A percentile compares a stretch with the other conserved stretches of the same genome.
Conservation (phyloP, 1,284 basidiomycete genomes). For the Ustilago shanxiensis region DNA sequence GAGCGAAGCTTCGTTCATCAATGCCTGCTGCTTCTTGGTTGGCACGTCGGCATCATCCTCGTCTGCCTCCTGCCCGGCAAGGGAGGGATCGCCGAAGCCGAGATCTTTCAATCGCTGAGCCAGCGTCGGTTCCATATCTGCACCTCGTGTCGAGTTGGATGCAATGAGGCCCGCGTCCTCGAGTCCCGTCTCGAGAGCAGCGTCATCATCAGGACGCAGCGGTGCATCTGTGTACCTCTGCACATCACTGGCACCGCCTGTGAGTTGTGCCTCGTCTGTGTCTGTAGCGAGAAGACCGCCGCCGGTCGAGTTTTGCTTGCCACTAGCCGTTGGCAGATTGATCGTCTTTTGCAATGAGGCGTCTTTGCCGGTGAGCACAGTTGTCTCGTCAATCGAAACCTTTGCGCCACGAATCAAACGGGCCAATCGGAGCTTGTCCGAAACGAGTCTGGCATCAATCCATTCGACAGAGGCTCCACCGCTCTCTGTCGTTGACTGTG, state of each 20-base stretch:
- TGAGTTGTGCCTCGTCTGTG: constrained; percentile 39
- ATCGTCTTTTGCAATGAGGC: constrained; percentile 36
- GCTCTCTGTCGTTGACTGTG: constrained; percentile 26
- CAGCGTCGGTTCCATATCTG: constrained; percentile 52
- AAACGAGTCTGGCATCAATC: constrained; percentile 49
- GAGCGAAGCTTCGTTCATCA: constrained; percentile 84
- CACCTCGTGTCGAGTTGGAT: constrained; percentile 11
- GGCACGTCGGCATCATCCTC: constrained; percentile 41
- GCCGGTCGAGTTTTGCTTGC: constrained; percentile 10
- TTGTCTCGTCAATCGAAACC: constrained; percentile 55
- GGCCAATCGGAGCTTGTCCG: constrained; percentile 51
- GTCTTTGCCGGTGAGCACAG: constrained; percentile 40
- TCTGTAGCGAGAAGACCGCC: constrained; percentile 31
- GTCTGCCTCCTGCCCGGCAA: constrained; percentile 41
- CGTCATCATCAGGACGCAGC: constrained; percentile 43
- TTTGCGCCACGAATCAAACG: constrained; percentile 62
- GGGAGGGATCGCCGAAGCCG: constrained; percentile 41
- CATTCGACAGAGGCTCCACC: constrained; percentile 32
- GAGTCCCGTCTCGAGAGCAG: constrained; percentile 14
- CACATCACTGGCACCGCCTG: constrained; percentile 36
- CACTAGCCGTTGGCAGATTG: constrained; percentile 18
- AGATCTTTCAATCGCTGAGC: constrained; percentile 60
- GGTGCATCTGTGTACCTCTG: constrained; percentile 59
- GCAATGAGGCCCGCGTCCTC: constrained; percentile 36
- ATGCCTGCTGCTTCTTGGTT: constrained; percentile 64